Evolutionary conservation across 2,329 filamentous ascomycete genomes (phyloP).

Genomic region (Fusarium sp.): DNA sequence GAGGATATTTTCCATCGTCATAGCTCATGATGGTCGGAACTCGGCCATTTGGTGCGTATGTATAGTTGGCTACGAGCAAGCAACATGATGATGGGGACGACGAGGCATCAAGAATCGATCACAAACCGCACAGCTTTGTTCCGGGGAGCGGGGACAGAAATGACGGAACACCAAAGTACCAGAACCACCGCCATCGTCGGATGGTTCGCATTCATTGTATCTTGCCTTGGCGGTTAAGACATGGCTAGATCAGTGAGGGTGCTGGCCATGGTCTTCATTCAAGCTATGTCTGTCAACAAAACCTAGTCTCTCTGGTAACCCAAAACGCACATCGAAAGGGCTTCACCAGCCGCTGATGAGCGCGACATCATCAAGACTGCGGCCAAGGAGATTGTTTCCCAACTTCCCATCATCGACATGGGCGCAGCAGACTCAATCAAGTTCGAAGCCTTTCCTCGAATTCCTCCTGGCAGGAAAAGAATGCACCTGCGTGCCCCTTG

Average conservation of each 20-base stretch:
- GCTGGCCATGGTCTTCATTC: background rate
- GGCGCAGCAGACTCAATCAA: constrained; percentile 35
- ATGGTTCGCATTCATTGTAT: background rate
- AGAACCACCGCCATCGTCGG: background rate
- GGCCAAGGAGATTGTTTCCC: constrained; percentile 2
- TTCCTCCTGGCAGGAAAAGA: no score
- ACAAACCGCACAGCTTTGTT: background rate
- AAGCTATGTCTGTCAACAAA: background rate
- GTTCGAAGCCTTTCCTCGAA: background rate
- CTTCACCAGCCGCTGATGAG: constrained; percentile 6
- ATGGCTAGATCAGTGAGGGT: background rate
- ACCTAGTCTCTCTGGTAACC: background rate
- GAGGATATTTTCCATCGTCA: background rate
- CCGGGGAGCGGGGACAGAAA: background rate
- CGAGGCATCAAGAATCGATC: background rate
- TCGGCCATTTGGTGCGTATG: background rate
- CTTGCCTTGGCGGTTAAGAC: background rate
- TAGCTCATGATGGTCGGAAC: background rate
- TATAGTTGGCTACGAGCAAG: background rate
- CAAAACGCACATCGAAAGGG: background rate
- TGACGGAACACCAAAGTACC: background rate
- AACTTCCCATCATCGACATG: constrained; percentile 36
- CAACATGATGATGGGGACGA: background rate
- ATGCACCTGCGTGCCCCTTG: constrained; percentile 30
- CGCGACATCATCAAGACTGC: constrained; percentile 33